Evolutionary conservation across 805 yeast species (phyloP).

Genomic region (Myxozyma monticola): DNA sequence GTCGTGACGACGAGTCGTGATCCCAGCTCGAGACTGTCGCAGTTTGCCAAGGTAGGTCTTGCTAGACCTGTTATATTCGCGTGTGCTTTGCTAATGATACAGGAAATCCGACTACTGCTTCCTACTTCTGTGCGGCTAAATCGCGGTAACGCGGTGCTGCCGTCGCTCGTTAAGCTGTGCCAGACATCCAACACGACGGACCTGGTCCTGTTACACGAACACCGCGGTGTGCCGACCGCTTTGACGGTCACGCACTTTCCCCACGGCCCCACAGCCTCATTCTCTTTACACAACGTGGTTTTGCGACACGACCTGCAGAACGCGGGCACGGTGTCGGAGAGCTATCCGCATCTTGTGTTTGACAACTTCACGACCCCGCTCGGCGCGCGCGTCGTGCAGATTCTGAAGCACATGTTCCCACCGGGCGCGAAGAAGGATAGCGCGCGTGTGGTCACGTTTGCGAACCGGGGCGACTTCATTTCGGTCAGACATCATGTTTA

Average conservation of each 20-base stretch:
- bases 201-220: slow-evolving; percentile 85
- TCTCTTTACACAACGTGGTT: slow-evolving; percentile 91
- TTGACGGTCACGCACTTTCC: slow-evolving; percentile 92
- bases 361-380: slow-evolving; percentile 80
- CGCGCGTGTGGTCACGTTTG: slow-evolving; percentile 88
- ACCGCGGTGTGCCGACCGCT: slow-evolving; percentile 97
- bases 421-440: slow-evolving; percentile 93
- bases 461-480: slow-evolving; percentile 86
- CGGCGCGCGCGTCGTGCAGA: slow-evolving; percentile 77
- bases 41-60: slow-evolving; percentile 64
- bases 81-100: neutral
- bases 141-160: slow-evolving; percentile 88
- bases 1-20: slow-evolving; percentile 92
- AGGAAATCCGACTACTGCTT: slow-evolving; percentile 79
- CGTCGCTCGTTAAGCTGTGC: slow-evolving; percentile 81
- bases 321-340: slow-evolving; percentile 85
- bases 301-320: slow-evolving; percentile 87
- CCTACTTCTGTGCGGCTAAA: slow-evolving; percentile 88
- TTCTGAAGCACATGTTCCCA: slow-evolving; percentile 87
- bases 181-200: slow-evolving; percentile 80
- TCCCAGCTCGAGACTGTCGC: slow-evolving; percentile 80
- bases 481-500: slow-evolving; percentile 94
- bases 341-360: slow-evolving; percentile 89
- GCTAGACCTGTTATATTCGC: neutral
- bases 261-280: slow-evolving; percentile 95